Evolutionary conservation across 2,329 filamentous ascomycete genomes (phyloP).

Genomic region (Ilyonectria mors-panacis): DNA sequence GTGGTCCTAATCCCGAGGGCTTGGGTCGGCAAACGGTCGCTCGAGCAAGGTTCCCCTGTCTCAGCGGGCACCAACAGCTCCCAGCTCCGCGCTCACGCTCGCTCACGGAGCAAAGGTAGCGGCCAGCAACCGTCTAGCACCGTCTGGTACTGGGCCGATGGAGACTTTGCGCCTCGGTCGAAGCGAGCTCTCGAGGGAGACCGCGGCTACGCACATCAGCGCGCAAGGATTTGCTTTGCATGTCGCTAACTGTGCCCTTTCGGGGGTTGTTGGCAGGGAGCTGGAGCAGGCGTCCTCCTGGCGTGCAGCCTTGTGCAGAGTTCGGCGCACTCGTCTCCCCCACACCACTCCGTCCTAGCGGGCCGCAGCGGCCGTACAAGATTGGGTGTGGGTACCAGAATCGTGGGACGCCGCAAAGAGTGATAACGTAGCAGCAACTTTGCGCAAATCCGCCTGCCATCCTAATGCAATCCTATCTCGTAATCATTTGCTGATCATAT

Average conservation of each 20-base stretch:
- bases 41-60: conserved; percentile 51
- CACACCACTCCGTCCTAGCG: conserved; percentile 45
- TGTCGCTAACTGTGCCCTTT: conserved; percentile 21
- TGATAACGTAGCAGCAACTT: conserved; percentile 34
- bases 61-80: conserved; percentile 36
- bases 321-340: conserved; percentile 37
- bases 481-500: conserved; percentile 41
- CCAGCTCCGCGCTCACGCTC: conserved; percentile 17
- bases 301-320: conserved; percentile 37
- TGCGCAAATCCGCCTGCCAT: conserved; percentile 30
- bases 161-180: background rate
- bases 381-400: conserved; percentile 37
- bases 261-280: conserved; percentile 22
- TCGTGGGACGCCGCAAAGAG: conserved; percentile 29
- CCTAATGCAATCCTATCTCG: conserved; percentile 34
- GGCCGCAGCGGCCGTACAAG: conserved; percentile 46
- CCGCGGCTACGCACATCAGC: conserved; percentile 32
- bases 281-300: conserved; percentile 36
- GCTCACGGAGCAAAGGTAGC: conserved; percentile 19
- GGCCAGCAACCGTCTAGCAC: conserved; percentile 5
- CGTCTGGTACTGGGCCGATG: background rate
- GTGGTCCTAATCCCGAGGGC: conserved; percentile 53
- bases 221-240: conserved; percentile 27
- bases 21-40: conserved; percentile 54
- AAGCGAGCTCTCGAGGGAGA: conserved; percentile 22